phyloP scores from a whole-genome alignment of 2,329 filamentous ascomycete genomes.

The Chaetoscypha palmicola region DNA sequence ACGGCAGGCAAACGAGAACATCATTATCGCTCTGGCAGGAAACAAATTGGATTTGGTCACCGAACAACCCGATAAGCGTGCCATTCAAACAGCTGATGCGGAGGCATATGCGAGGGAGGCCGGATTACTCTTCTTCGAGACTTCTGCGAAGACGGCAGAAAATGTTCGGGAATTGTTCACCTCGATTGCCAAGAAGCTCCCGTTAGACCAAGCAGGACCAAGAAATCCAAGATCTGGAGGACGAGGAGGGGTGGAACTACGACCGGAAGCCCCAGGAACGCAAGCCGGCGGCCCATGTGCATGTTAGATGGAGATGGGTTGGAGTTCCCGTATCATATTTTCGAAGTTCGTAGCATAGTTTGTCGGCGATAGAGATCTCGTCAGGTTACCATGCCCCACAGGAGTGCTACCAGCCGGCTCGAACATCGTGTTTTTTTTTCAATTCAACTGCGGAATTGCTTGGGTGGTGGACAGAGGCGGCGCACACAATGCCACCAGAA shows the following conservation, averaged over 20 bases:
- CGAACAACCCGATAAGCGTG: slow-evolving; percentile 92
- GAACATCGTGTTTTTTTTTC: slow-evolving; percentile 17
- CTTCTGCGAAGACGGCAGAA: slow-evolving; percentile 92
- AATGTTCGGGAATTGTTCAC: slow-evolving; percentile 96
- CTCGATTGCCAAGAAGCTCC: slow-evolving; percentile 94
- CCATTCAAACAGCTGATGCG: slow-evolving; percentile 80
- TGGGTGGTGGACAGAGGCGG: slow-evolving; percentile 16
- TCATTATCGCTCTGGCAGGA: slow-evolving; percentile 94
- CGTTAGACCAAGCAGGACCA: slow-evolving; percentile 91
- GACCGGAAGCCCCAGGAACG: slow-evolving; percentile 46
- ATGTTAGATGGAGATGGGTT: slow-evolving; percentile 42
- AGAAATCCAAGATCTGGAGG: slow-evolving; percentile 67
- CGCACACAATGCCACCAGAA: slow-evolving; percentile 10
- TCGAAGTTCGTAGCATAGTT: slow-evolving; percentile 18
- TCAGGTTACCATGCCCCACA: slow-evolving; percentile 3
- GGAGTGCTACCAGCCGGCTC: slow-evolving; percentile 11
- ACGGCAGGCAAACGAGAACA: slow-evolving; percentile 98
- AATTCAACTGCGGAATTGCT: slow-evolving; percentile 14
- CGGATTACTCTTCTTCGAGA: slow-evolving; percentile 95
- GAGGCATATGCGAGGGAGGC: slow-evolving; percentile 93
- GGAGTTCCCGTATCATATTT: slow-evolving; percentile 8
- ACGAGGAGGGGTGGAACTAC: slow-evolving; percentile 55
- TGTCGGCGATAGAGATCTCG: slow-evolving; percentile 13
- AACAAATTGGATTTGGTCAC: slow-evolving; percentile 97
- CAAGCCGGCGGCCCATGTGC: slow-evolving; percentile 55